Evolutionary conservation across 352 stramenopile species (phyloP), one percentile per base, ranked within the genome.

Genomic region (Globisporangium takayamanum): DNA sequence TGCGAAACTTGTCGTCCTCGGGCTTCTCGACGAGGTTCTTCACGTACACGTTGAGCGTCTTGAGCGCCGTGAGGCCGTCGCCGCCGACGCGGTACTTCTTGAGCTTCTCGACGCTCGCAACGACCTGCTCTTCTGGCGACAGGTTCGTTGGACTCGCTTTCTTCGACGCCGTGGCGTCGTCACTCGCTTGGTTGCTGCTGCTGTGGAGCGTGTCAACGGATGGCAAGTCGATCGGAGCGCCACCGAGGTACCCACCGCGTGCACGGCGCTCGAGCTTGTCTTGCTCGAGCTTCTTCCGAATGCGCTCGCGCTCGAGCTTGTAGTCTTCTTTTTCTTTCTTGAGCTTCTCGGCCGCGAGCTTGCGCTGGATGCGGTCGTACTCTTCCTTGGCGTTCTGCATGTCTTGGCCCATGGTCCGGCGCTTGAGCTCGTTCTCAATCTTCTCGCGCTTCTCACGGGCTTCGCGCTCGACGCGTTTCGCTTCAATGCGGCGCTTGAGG

Each of bases 181-280:
- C 33, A 5, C 33, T 39, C 33, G 47, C 36, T 70, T 52, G 36
- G 60, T 63, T 3, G 59, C 42, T 56, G 59, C 42, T 56, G 14
- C 11, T 28, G 18, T 52, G 39, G 15, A 68, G 30, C 50, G 70
- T 73, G 5, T 74, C 67, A 28, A 74, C 47, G 14, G 71, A 59
- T 7, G 69, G 60, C n/a, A 87, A 25, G 41, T 93, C 79, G 30
- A 89, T 79, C 4, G 83, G 70, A 15, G 80, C 64, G 7, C 81
- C 81, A n/a, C 74, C 80, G 11, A 97, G 72, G 49, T 92, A 84
- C 2, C 92, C 92, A 25, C 81, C 78, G 42, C 86, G 80, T 28
- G 87, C 86, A 20, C 88, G 84, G 44, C 89, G 81, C 57, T 96
- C 89, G 6, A 87, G 76, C 73, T 97, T 97, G 67, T 98, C 92